Evolutionary conservation across 495 filamentous ascomycete species (phyloP).

Genomic region (Xylona heveae): DNA sequence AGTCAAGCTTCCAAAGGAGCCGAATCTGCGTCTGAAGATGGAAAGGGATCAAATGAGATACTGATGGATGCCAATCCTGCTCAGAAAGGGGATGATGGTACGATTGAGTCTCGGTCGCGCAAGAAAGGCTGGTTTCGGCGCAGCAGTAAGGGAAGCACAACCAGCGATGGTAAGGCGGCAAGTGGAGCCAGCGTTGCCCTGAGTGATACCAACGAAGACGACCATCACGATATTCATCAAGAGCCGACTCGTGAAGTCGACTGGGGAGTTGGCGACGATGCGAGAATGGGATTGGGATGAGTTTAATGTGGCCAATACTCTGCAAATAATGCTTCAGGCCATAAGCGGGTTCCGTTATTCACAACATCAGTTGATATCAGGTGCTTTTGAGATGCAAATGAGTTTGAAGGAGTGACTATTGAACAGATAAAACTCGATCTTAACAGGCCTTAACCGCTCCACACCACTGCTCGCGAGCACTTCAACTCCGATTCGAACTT

Average conservation of each 20-base stretch:
- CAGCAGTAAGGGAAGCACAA: slow-evolving; percentile 3
- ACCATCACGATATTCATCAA: slow-evolving; percentile 12
- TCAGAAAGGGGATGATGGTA: not conserved
- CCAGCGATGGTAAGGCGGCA: not conserved
- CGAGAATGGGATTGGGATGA: slow-evolving; percentile 16
- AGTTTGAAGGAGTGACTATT: too few species aligned
- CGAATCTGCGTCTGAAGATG: too few species aligned
- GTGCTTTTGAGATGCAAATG: too few species aligned
- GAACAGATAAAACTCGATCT: too few species aligned
- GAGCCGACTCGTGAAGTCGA: slow-evolving; percentile 11
- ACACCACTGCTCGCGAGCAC: too few species aligned
- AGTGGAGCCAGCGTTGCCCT: slow-evolving; percentile 8
- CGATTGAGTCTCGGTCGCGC: slow-evolving; percentile 4
- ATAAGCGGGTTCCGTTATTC: too few species aligned
- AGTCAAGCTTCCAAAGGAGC: too few species aligned
- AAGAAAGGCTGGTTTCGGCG: slow-evolving; percentile 10
- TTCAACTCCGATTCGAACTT: too few species aligned
- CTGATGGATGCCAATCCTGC: not conserved
- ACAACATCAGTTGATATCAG: too few species aligned
- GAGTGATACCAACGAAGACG: slow-evolving; percentile 7
- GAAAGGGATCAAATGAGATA: not conserved
- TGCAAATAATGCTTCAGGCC: too few species aligned
- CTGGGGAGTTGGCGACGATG: slow-evolving; percentile 19
- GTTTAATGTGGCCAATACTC: too few species aligned
- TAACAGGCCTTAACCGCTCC: too few species aligned